phyloP scores from a whole-genome alignment of 2,329 filamentous ascomycete species.

The Pseudonectria foliicola region DNA sequence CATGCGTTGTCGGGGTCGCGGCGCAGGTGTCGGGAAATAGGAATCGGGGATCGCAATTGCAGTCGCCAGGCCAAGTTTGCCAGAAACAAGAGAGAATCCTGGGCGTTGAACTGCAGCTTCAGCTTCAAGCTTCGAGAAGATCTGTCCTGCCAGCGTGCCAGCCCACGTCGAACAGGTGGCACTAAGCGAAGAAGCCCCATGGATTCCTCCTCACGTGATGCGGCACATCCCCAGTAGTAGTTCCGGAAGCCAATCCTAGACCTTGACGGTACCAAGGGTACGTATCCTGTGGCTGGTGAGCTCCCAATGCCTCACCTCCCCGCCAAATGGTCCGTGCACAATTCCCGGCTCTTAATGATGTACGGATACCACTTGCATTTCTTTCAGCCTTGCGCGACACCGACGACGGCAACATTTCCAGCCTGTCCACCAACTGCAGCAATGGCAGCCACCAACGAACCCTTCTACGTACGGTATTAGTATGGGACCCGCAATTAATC shows the following conservation, averaged over 20 bases:
- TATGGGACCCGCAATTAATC: slow-evolving; percentile 46
- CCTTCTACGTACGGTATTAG: slow-evolving; percentile 98
- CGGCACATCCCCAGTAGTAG: no score
- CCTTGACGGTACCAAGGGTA: no score
- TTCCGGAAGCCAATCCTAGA: no score
- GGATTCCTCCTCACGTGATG: slow-evolving; percentile 25
- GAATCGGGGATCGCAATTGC: slow-evolving; percentile 1
- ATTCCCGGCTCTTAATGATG: no score
- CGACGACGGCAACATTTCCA: slow-evolving; percentile 5
- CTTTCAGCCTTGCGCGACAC: neutral
- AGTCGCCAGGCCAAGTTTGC: slow-evolving; percentile 22
- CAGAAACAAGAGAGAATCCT: slow-evolving; percentile 22
- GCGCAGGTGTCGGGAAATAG: slow-evolving; percentile 9
- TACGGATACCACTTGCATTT: no score
- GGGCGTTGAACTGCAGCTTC: slow-evolving; percentile 21
- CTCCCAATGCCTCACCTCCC: no score
- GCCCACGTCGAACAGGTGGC: slow-evolving; percentile 32
- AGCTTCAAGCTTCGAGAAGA: slow-evolving; percentile 27
- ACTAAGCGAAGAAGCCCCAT: slow-evolving; percentile 25
- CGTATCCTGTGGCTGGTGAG: no score
- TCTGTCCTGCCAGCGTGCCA: slow-evolving; percentile 32
- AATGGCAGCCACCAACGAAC: slow-evolving; percentile 66
- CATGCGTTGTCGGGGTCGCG: slow-evolving; percentile 22
- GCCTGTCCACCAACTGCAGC: slow-evolving; percentile 21
- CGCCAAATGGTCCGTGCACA: no score